Evolutionary conservation across 306 rosid genomes (phyloP).

Genomic region (Gastrolobium bilobum): DNA sequence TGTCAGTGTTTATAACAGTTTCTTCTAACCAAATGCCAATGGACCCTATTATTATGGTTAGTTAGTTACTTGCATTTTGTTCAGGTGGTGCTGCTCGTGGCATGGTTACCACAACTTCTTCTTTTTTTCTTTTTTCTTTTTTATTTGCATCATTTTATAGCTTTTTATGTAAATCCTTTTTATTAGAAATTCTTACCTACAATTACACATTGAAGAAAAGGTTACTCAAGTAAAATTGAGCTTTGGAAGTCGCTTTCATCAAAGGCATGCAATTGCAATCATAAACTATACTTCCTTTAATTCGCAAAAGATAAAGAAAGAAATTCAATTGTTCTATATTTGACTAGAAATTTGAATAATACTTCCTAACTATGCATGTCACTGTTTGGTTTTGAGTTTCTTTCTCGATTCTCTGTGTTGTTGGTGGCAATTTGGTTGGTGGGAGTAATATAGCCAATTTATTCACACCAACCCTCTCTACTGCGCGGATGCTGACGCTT

Average conservation of each 20-base stretch:
- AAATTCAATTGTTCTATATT: not conserved
- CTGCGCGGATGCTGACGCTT: conserved; percentile 45
- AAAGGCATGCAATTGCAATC: not conserved
- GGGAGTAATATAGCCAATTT: conserved; percentile 36
- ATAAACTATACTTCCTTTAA: not conserved
- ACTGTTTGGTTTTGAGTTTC: not conserved
- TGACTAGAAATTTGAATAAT: conserved; percentile 11
- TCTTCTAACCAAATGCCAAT: not conserved
- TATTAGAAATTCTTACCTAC: no score
- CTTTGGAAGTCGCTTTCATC: not conserved
- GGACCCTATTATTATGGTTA: not conserved
- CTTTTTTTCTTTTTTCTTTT: no score
- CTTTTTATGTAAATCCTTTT: no score
- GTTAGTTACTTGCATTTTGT: no score
- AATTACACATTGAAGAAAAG: no score
- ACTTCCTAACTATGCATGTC: not conserved
- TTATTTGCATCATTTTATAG: no score
- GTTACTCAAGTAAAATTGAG: not conserved
- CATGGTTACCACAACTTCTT: no score
- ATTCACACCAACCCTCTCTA: conserved; percentile 47
- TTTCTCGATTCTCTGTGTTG: conserved; percentile 11
- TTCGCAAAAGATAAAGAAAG: not conserved
- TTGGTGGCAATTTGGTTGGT: conserved; percentile 41
- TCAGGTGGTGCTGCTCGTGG: no score
- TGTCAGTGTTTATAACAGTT: no score